Percentiles rank a stretch among this genome's conserved stretches.
phyloP scores from a whole-genome alignment of 2,329 filamentous ascomycete genomes.

The Cryphonectria japonica region DNA sequence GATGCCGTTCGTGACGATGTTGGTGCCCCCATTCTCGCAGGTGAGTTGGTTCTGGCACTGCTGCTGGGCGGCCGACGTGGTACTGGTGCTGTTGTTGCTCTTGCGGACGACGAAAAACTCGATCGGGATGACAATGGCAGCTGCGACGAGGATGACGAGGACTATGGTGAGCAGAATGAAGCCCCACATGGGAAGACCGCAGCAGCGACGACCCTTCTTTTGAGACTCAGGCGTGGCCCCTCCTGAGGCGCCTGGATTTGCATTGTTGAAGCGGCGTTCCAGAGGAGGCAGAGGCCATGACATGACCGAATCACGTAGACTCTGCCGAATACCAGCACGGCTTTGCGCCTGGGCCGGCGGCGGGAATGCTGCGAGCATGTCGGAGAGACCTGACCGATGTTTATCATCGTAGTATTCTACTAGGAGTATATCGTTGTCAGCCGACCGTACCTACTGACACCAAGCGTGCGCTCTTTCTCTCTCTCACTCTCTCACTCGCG shows the following conservation, averaged over 20 bases:
- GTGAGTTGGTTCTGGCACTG: constrained; percentile 64
- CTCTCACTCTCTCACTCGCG: no score
- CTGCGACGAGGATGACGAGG: constrained; percentile 72
- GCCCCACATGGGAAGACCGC: constrained; percentile 80
- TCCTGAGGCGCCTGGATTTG: not conserved
- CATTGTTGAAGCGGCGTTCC: constrained; percentile 34
- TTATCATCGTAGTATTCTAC: constrained; percentile 44
- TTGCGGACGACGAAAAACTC: constrained; percentile 66
- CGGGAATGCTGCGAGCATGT: constrained; percentile 69
- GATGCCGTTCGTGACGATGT: constrained; percentile 65
- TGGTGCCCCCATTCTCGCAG: constrained; percentile 82
- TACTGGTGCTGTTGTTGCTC: constrained; percentile 35
- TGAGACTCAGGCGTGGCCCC: constrained; percentile 33
- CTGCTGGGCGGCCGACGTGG: constrained; percentile 32
- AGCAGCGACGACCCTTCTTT: constrained; percentile 66
- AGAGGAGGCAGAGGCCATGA: constrained; percentile 55
- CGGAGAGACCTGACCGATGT: constrained; percentile 59
- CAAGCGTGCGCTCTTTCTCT: not conserved
- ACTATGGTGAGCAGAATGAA: constrained; percentile 70
- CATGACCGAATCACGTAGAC: constrained; percentile 51
- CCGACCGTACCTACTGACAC: not conserved
- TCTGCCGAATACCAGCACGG: constrained; percentile 47
- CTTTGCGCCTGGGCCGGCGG: constrained; percentile 58
- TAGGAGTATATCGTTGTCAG: constrained; percentile 33
- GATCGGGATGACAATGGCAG: constrained; percentile 80